Evolutionary conservation across 495 filamentous ascomycete species (phyloP).

Genomic region (Neurospora intermedia): DNA sequence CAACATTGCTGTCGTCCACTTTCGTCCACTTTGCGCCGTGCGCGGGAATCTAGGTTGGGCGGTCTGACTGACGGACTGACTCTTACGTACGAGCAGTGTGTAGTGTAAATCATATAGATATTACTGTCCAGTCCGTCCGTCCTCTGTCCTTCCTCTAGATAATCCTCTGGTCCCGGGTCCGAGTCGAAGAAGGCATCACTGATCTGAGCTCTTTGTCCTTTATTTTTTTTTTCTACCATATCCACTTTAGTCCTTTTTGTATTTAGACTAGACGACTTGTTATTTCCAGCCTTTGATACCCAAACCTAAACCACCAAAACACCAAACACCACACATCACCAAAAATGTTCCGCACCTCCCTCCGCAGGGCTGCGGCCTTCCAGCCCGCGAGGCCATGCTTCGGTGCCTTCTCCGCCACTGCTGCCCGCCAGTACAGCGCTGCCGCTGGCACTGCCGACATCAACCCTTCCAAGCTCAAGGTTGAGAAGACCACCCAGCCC

Average conservation of each 20-base stretch:
- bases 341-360: constrained; percentile 3
- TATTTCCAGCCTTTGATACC: not conserved
- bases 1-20: not conserved
- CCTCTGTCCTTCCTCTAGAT: not conserved
- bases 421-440: constrained; percentile 47
- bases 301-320: not conserved
- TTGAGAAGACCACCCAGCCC: constrained; percentile 65
- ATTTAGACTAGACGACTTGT: not conserved
- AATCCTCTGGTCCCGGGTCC: not conserved
- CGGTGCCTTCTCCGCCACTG: constrained; percentile 1
- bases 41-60: not conserved
- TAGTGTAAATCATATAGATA: not conserved
- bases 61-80: not conserved
- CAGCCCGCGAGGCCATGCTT: constrained; percentile 13
- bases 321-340: not conserved
- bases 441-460: constrained; percentile 49
- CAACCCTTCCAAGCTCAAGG: constrained; percentile 62
- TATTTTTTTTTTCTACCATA: not conserved
- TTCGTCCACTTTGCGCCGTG: not conserved
- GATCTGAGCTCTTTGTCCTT: not conserved
- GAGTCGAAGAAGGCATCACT: not conserved
- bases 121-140: not conserved
- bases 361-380: constrained; percentile 11
- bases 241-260: not conserved
- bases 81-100: not conserved